These are phyloP conservation scores for Isatis lusitanica DNA, from an alignment of 441 rosid genomes.

Conservation along the genomic window DNA sequence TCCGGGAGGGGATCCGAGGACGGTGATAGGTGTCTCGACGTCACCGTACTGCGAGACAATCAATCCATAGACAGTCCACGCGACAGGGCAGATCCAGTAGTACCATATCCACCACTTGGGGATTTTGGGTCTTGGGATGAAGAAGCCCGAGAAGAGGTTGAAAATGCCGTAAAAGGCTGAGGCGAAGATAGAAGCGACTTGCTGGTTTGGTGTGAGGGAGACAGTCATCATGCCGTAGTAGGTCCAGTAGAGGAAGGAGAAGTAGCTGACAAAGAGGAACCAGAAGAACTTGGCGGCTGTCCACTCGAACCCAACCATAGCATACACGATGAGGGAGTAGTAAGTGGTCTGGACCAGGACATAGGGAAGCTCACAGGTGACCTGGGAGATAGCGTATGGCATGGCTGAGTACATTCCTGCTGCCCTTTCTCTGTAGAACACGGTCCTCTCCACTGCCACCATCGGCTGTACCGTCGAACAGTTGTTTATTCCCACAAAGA, in stretches of 20 bases:
- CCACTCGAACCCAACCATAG: constrained; percentile 21
- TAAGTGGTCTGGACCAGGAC: constrained; percentile 3
- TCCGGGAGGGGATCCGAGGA: background rate
- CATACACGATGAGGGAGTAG: constrained; percentile 14
- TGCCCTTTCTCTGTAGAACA: constrained; percentile 14
- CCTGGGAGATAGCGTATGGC: constrained; percentile 19
- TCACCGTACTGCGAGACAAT: constrained; percentile 15
- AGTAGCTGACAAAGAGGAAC: constrained; percentile 17
- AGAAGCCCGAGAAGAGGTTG: constrained; percentile 15
- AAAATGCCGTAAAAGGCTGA: constrained; percentile 15
- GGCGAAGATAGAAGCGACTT: constrained; percentile 18
- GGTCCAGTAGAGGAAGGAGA: constrained; percentile 13
- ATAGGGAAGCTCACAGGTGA: constrained; percentile 15
- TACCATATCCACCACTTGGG: constrained; percentile 23
- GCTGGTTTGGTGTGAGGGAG: constrained; percentile 21
- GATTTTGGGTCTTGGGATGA: constrained; percentile 10
- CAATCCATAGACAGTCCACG: constrained; percentile 17
- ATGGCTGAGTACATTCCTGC: constrained; percentile 20
- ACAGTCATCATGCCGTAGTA: constrained; percentile 20
- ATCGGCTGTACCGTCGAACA: constrained; percentile 12
- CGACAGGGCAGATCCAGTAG: constrained; percentile 23
- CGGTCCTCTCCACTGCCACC: constrained; percentile 21
- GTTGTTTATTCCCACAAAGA: constrained; percentile 1
- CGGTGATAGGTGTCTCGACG: background rate
- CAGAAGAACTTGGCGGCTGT: constrained; percentile 19